Percentiles rank a stretch among this genome's conserved stretches.
Conservation (phyloP, 441 rosid genomes). For the Gossypium davidsonii region DNA sequence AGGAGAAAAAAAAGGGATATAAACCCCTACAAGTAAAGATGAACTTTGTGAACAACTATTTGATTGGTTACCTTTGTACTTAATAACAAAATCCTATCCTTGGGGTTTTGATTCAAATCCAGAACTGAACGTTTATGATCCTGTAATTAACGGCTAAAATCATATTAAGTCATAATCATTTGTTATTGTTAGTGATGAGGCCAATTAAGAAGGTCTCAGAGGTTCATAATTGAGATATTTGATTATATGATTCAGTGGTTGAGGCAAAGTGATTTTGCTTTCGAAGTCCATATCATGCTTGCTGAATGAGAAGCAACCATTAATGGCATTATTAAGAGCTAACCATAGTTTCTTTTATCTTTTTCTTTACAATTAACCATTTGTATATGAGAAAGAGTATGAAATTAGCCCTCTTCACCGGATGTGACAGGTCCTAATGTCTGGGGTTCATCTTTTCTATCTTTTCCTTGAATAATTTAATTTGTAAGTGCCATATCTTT, state of each 20-base stretch:
- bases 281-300: slow-evolving; percentile 27
- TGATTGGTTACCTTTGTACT: not conserved
- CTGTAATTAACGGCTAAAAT: not conserved
- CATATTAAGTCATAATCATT: slow-evolving; percentile 2
- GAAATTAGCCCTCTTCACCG: not conserved
- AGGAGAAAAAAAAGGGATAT: not conserved
- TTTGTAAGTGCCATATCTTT: not conserved
- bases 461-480: not conserved
- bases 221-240: not conserved
- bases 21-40: not conserved
- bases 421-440: not conserved
- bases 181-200: not conserved
- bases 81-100: not conserved
- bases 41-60: not conserved
- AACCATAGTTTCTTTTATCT: not conserved
- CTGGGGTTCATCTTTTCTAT: not conserved
- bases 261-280: slow-evolving; percentile 10
- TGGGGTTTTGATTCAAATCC: not conserved
- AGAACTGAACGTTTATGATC: not conserved
- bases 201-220: not conserved
- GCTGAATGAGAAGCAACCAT: slow-evolving; percentile 37
- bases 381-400: not conserved
- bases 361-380: not conserved
- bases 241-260: slow-evolving; percentile 9
- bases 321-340: not conserved